These are phyloP conservation scores for Eucalyptus fibrosa DNA, from an alignment of 345 rosid species.

Conservation along the genomic window DNA sequence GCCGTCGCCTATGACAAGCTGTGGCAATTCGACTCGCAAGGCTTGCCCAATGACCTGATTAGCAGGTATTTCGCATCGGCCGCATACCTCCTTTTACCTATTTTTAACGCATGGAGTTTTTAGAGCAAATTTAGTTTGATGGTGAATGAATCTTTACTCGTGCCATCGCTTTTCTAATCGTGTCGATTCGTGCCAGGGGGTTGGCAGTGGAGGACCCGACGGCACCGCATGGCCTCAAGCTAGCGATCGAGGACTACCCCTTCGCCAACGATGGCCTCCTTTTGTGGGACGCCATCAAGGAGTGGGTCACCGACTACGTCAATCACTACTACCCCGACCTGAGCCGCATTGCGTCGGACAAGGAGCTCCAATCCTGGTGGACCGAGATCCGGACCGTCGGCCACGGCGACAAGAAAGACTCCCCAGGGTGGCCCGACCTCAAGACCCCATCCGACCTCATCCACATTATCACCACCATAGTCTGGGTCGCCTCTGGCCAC, in stretches of 20 bases:
- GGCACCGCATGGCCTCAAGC: constrained; percentile 11
- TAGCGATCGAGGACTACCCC: constrained; percentile 15
- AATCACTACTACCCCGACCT: constrained; percentile 4
- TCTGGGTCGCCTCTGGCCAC: constrained; percentile 26
- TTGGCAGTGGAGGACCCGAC: constrained; percentile 23
- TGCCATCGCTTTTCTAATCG: background rate
- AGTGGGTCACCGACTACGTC: constrained; percentile 12
- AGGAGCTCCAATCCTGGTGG: constrained; percentile 26
- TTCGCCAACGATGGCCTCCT: constrained; percentile 14
- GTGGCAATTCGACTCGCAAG: constrained; percentile 45
- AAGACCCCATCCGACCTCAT: constrained; percentile 17
- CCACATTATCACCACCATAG: constrained; percentile 11
- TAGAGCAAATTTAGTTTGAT: too few species aligned
- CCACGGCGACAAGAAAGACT: constrained; percentile 34
- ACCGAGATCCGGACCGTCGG: constrained; percentile 17
- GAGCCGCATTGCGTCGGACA: background rate
- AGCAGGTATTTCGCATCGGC: constrained; percentile 7
- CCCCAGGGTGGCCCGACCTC: constrained; percentile 39
- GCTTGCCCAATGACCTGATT: constrained; percentile 41
- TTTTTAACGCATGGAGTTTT: background rate
- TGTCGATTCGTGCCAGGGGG: constrained; percentile 12
- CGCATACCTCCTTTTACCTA: background rate
- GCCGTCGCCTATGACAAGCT: constrained; percentile 31
- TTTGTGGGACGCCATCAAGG: constrained; percentile 7
- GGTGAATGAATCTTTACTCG: background rate